phyloP scores from a whole-genome alignment of 2,329 filamentous ascomycete genomes.

The Thelonectria discophora region DNA sequence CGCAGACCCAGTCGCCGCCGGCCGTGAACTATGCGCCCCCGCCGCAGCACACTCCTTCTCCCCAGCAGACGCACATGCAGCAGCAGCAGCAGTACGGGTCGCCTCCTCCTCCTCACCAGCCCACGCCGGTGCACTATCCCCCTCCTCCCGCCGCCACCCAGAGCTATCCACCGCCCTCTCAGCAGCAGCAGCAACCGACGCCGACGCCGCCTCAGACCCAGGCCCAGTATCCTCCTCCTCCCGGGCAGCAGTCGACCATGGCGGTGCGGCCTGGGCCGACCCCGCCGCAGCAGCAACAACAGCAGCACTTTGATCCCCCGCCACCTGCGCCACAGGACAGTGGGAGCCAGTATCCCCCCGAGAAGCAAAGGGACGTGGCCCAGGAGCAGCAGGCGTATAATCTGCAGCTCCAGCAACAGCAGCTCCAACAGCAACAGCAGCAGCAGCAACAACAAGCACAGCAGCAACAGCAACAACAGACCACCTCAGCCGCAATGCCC shows the following conservation, averaged over 20 bases:
- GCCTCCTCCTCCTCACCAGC: conserved; percentile 33
- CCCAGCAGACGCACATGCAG: conserved; percentile 27
- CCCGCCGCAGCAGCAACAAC: conserved; percentile 34
- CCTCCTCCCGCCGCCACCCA: conserved; percentile 32
- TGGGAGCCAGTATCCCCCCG: conserved; percentile 39
- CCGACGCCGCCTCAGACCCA: conserved; percentile 39
- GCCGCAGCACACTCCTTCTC: conserved; percentile 41
- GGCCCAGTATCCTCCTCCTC: conserved; percentile 36
- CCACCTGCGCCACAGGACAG: conserved; percentile 38
- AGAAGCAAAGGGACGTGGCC: conserved; percentile 41
- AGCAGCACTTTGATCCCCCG: conserved; percentile 42
- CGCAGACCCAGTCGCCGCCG: conserved; percentile 38
- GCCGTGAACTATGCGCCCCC: conserved; percentile 35
- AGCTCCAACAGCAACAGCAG: conserved; percentile 34
- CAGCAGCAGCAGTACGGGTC: conserved; percentile 21
- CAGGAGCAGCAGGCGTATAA: conserved; percentile 37
- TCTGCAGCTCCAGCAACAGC: conserved; percentile 31
- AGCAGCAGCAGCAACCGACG: conserved; percentile 38
- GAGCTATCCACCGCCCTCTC: conserved; percentile 26
- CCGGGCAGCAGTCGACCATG: conserved; percentile 16
- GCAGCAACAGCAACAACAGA: conserved; percentile 35
- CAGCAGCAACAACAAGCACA: conserved; percentile 34
- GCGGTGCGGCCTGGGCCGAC: conserved; percentile 10
- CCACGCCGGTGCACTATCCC: conserved; percentile 36
- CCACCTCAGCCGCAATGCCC: conserved; percentile 47